Conservation (phyloP, 192 early-diverging fungal species). For the Coemansia reversa region DNA sequence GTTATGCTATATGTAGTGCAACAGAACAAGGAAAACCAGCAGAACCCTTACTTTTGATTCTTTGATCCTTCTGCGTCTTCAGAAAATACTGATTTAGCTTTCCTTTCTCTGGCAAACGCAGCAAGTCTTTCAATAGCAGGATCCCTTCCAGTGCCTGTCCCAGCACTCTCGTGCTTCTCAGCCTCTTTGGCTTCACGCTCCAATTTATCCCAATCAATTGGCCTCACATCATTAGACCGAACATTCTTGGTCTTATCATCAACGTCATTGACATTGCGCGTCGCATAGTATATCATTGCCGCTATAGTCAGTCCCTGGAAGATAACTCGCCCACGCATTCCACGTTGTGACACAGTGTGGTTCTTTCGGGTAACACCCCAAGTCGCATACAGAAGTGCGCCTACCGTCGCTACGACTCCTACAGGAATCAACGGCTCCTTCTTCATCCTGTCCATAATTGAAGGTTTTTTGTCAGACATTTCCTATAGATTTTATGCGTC, state of each 20-base stretch:
- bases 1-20: no score
- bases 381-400: conserved; percentile 40
- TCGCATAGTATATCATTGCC: conserved; percentile 30
- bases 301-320: conserved; percentile 45
- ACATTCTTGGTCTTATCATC: background rate
- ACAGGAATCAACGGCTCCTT: conserved; percentile 45
- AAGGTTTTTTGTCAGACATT: background rate
- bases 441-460: conserved; percentile 25
- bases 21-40: no score
- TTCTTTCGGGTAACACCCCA: conserved; percentile 30
- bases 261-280: conserved; percentile 5
- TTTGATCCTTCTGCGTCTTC: background rate
- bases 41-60: background rate
- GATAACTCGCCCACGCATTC: conserved; percentile 46
- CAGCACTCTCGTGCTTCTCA: background rate
- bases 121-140: conserved; percentile 2
- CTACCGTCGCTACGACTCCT: conserved; percentile 32
- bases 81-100: background rate
- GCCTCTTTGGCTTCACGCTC: conserved; percentile 33
- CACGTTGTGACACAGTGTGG: conserved; percentile 29
- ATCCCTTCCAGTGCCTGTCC: background rate
- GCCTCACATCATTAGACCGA: conserved; percentile 23
- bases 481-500: no score
- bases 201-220: conserved; percentile 44
- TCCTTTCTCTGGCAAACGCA: background rate